Conservation (phyloP, 768 basidiomycete genomes). For the Chalciporus piperatus region DNA sequence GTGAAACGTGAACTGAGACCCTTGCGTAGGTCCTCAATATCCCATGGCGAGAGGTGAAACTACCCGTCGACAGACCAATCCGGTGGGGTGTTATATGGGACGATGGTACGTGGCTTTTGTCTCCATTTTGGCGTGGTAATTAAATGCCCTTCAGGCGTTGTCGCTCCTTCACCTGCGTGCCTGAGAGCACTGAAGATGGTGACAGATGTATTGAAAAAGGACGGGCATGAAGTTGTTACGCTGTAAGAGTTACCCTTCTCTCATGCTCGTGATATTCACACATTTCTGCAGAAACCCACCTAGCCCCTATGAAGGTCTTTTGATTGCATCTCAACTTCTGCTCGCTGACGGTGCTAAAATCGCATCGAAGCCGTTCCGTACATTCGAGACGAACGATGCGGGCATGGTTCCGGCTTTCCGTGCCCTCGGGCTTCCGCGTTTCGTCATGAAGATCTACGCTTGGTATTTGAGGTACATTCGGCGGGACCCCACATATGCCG, state of each 20-base stretch:
- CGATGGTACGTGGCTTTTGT: slow-evolving; percentile 41
- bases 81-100: slow-evolving; percentile 67
- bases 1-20: too few species aligned
- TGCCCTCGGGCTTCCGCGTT: slow-evolving; percentile 44
- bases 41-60: slow-evolving; percentile 36
- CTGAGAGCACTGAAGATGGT: slow-evolving; percentile 50
- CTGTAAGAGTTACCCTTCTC: slow-evolving; percentile 39
- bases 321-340: slow-evolving; percentile 50
- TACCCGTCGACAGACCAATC: slow-evolving; percentile 46
- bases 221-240: slow-evolving; percentile 51
- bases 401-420: slow-evolving; percentile 41
- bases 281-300: slow-evolving; percentile 28
- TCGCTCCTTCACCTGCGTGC: slow-evolving; percentile 59
- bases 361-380: slow-evolving; percentile 32
- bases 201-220: slow-evolving; percentile 38
- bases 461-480: slow-evolving; percentile 53
- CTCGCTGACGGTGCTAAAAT: slow-evolving; percentile 49
- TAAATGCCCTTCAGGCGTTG: slow-evolving; percentile 44
- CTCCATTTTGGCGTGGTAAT: not conserved
- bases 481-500: slow-evolving; percentile 52
- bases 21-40: slow-evolving; percentile 31
- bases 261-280: not conserved
- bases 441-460: slow-evolving; percentile 45
- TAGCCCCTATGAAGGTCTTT: slow-evolving; percentile 51
- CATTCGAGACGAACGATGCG: slow-evolving; percentile 47